Evolutionary conservation across 352 stramenopile genomes (phyloP), one percentile per base, ranked within the genome.

Genomic region (Globisporangium perplexum): DNA sequence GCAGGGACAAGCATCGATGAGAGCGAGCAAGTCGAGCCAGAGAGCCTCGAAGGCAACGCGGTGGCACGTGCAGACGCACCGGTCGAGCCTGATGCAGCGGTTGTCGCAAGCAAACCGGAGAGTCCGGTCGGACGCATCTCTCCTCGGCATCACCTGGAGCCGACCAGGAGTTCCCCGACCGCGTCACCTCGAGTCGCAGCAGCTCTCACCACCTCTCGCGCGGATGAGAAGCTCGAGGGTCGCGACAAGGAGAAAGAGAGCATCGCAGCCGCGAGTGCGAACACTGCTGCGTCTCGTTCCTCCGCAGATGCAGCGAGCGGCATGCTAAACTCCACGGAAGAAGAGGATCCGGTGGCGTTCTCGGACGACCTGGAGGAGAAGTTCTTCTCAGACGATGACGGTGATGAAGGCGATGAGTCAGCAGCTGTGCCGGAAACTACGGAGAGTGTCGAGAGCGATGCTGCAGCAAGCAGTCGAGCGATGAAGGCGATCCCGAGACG

Each of bases 311-410:
- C 28, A 50, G 44, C 36, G 23, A 36, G 24, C 41, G 41, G 31
- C 22, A 42, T 42, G 30, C 23, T 50, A 15, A 22, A 38, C 24
- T 36, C 45, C 43, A 11, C 30, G 28, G 44, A 59, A 44, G 53
- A 47, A 8, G 51, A 51, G 26, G 44, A 52, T 10, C 44, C 33
- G 7, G 53, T 46, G 10, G 53, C 41, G 30, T 15, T 45, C 11
- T 45, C 51, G 15, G 77, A 67, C n/a, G 79, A 93, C 22, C 53
- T 93, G 22, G 79, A 92, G 46, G n/a, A n/a, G n/a, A 61, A 73
- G 36, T 93, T 93, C 57, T 92, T 90, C 53, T 90, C 81, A 2
- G 77, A 90, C 35, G 69, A 88, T n/a, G 39, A 22, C n/a, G n/a
- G n/a, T 31, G 79, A 89, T 41, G 87, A 73, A 50, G 74, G 81